These are phyloP conservation scores for Penicillium verrucosum DNA, from an alignment of 2,329 filamentous ascomycete species.

Conservation along the genomic window DNA sequence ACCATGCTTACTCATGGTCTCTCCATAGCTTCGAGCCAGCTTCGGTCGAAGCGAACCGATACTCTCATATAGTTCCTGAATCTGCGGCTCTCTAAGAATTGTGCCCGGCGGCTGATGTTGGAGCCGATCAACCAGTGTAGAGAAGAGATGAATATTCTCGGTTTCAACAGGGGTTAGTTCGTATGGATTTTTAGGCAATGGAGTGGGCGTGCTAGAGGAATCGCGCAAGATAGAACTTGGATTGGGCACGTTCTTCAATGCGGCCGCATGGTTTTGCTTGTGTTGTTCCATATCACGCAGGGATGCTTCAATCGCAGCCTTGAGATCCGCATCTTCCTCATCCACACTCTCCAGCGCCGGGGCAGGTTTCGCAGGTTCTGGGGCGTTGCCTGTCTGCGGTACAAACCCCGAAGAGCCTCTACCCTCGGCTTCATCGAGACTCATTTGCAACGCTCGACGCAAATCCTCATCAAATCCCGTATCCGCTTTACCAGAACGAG, in stretches of 20 bases:
- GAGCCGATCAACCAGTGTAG: slow-evolving; percentile 87
- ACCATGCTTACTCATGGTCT: slow-evolving; percentile 99
- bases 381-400: slow-evolving; percentile 55
- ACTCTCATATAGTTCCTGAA: slow-evolving; percentile 96
- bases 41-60: slow-evolving; percentile 93
- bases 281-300: slow-evolving; percentile 97
- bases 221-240: slow-evolving; percentile 49
- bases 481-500: slow-evolving; percentile 80
- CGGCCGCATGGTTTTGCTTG: slow-evolving; percentile 82
- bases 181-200: slow-evolving; percentile 84
- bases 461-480: slow-evolving; percentile 93
- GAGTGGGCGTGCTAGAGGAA: slow-evolving; percentile 43
- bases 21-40: slow-evolving; percentile 89
- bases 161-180: slow-evolving; percentile 91
- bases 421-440: slow-evolving; percentile 83
- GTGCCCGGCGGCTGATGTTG: slow-evolving; percentile 95
- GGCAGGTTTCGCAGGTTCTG: slow-evolving; percentile 40
- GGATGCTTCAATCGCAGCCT: slow-evolving; percentile 92
- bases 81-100: slow-evolving; percentile 93
- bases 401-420: slow-evolving; percentile 69
- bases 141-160: slow-evolving; percentile 95
- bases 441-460: slow-evolving; percentile 93
- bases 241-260: slow-evolving; percentile 73
- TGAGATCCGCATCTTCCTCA: slow-evolving; percentile 88
- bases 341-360: slow-evolving; percentile 50